Base-by-base conservation (phyloP, 2,329 filamentous ascomycete genomes). In the Emergomyces africanus region DNA sequence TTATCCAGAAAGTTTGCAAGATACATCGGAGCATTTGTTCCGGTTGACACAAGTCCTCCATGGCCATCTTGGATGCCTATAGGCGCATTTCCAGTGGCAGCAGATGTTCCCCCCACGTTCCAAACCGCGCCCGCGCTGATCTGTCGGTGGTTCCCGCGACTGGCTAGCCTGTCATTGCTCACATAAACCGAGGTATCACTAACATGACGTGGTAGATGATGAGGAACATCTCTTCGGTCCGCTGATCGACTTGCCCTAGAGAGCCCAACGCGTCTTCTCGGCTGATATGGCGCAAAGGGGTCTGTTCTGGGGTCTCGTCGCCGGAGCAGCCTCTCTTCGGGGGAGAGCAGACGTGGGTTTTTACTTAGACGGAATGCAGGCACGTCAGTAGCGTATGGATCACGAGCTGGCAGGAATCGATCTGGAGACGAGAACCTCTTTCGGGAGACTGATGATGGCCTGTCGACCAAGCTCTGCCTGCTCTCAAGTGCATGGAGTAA, bases 101-200 rank as follows among this genome's bases (percentile, higher is more conserved):
- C 81, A 55, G 82, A 81, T 10, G 82, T 69, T n/a, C 88, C 87
- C 30, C 89, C 88, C 12, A 94, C 84, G 20, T 84, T 82, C 89
- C 89, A 95, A 20, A 92, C 79, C 10, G 85, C 81, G 2, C 87
- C 86, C 62, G 79, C 74, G 69, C 87, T 91, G 61, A 83, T 75
- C 68, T 85, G 78, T 59, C 79, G 64, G 20, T 66, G 57, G 33
- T 65, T 64, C 53, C 62, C 61, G 23, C 60, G 57, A 58, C 28
- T 57, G n/a, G 48, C 54, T 8, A 51, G 33, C 41, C 59, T 58
- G 35, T 59, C 46, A 12, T 59, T 57, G 53, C 61, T 59, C 25
- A 64, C 44, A 33, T 55, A 48, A 42, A 66, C 51, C 14, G 59
- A 60, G 3, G 66, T 61, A 54, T 69, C 68, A 37, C 66, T 66